These are phyloP conservation scores for Diutina siamensis DNA, from an alignment of 1,139 yeast genomes.

Conservation along the genomic window DNA sequence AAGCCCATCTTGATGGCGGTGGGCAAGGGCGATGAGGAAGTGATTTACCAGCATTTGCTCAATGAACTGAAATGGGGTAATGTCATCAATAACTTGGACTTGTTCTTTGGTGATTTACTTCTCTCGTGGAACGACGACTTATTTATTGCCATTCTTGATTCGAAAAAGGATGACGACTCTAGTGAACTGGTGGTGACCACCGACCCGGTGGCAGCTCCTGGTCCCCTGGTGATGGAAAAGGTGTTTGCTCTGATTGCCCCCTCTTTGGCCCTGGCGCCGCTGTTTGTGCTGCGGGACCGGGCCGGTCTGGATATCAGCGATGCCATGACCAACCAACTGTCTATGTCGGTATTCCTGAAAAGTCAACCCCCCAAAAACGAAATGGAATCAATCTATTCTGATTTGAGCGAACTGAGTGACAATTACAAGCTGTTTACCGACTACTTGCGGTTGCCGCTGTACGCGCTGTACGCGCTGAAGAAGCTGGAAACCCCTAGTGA, in stretches of 20 bases:
- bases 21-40: constrained; percentile 43
- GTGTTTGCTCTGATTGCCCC: constrained; percentile 8
- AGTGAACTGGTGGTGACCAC: constrained; percentile 6
- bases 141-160: constrained; percentile 11
- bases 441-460: constrained; percentile 17
- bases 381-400: constrained; percentile 23
- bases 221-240: constrained; percentile 9
- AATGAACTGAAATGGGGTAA: constrained; percentile 45
- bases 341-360: constrained; percentile 15
- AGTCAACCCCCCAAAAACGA: constrained; percentile 12
- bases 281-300: constrained; percentile 2
- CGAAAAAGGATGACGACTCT: neutral
- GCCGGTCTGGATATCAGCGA: constrained; percentile 6
- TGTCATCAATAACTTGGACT: constrained; percentile 36
- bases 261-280: constrained; percentile 2
- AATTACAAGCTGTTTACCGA: constrained; percentile 15
- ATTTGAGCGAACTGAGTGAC: constrained; percentile 14
- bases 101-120: constrained; percentile 29
- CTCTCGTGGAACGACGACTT: constrained; percentile 26
- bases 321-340: constrained; percentile 12
- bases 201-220: neutral
- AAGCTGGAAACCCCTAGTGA: neutral
- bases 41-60: constrained; percentile 47
- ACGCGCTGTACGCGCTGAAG: constrained; percentile 2
- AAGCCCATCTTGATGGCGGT: constrained; percentile 39